Evolutionary conservation across 1,139 yeast species (phyloP), one percentile per base, ranked within the genome.

Genomic region (Blastobotrys capitulatus): DNA sequence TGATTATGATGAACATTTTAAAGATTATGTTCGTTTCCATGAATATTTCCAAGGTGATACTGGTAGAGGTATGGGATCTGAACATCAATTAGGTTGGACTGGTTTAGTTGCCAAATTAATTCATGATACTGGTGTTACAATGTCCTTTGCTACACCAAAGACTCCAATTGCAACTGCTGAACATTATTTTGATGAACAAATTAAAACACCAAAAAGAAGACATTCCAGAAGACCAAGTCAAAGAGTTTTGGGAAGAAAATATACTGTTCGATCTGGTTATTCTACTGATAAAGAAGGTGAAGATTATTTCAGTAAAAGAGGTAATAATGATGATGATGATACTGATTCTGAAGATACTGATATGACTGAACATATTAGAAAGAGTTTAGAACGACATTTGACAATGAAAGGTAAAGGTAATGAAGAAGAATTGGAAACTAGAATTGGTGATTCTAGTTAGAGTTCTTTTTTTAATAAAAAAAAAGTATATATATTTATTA

Each of bases 11-110:
- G 83, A 82, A 46, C 68, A 80, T 63, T 90, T 88, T 73, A 79
- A 78, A 60, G 96, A 89, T 56, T 79, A 81, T 60, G 77, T 87
- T 41, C 83, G 86, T 55, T 90, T 88, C 67, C 87, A 79, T 65
- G 97, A 90, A 70, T 90, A 86, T 65, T 90, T 90, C 66, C 95
- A 90, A 63, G 97, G 96, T 59, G 97, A 90, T 62, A 85, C 95
- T 2, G 97, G 97, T 44, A 78, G 96, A 60, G 97, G 97, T 6
- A 72, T 90, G 53, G 97, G 97, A 37, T 92, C 97, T 1, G 83
- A 92, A 44, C 97, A 92, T 72, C 97, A 90, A 70, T 84, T 90
- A 72, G 97, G 97, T 15, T 90, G 97, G 97, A 90, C 97, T 1
- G 90, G 96, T 0, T 76, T 90, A 44, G 94, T 89, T 50, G 96